These are phyloP conservation scores for Mycena latifolia DNA, from an alignment of 768 basidiomycete species.

Conservation along the genomic window DNA sequence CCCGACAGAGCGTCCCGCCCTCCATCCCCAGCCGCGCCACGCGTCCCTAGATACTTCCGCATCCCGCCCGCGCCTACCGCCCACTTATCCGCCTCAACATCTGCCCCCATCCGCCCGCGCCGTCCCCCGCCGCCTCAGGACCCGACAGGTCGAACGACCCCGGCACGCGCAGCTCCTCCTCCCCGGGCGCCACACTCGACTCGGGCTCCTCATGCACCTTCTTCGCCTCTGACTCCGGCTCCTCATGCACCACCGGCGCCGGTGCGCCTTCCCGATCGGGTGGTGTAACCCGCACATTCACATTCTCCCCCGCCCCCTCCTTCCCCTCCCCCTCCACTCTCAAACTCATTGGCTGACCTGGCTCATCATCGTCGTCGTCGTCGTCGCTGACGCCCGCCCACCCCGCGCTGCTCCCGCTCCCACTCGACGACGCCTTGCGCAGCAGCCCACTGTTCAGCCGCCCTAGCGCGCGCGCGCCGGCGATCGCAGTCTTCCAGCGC, in stretches of 20 bases:
- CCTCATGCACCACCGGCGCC: not conserved
- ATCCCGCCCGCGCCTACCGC: not conserved
- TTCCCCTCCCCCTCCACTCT: slow-evolving; percentile 20
- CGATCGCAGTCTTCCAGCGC: slow-evolving; percentile 81
- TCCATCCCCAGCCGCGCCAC: no score
- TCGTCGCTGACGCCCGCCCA: slow-evolving; percentile 45
- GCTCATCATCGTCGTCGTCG: slow-evolving; percentile 53
- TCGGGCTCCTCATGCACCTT: slow-evolving; percentile 37
- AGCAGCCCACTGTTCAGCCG: slow-evolving; percentile 48
- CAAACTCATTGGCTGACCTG: no score
- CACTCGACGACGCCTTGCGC: slow-evolving; percentile 43
- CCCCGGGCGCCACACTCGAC: slow-evolving; percentile 31
- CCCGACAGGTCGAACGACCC: slow-evolving; percentile 60
- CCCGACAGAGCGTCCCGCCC: no score
- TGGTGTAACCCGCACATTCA: slow-evolving; percentile 54
- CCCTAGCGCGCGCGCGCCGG: slow-evolving; percentile 56
- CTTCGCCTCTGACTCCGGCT: not conserved
- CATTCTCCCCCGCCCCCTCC: slow-evolving; percentile 51
- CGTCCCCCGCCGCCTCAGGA: slow-evolving; percentile 14
- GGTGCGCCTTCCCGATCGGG: not conserved
- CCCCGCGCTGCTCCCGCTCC: slow-evolving; percentile 40
- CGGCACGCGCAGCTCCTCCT: slow-evolving; percentile 59
- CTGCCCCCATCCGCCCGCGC: slow-evolving; percentile 41
- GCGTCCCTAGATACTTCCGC: no score
- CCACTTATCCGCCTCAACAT: slow-evolving; percentile 44